Conservation (phyloP, 352 stramenopile genomes). For the Globisporangium carolinianum region DNA sequence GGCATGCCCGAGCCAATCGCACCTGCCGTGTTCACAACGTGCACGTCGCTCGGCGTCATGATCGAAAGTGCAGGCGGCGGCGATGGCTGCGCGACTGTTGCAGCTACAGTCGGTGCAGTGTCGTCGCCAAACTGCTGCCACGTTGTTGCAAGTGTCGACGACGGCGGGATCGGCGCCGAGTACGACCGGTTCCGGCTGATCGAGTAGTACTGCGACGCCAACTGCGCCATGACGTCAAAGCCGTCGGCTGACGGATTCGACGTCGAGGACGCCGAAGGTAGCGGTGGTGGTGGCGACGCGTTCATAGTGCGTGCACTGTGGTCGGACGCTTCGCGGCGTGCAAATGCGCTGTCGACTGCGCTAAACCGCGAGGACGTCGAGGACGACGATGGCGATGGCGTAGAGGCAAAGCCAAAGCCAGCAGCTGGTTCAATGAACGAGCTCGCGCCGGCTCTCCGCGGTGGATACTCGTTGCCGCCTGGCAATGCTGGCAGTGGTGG, state of each 20-base stretch:
- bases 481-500: background rate
- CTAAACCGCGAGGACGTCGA: constrained; percentile 12
- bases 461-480: constrained; percentile 3
- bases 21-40: constrained; percentile 32
- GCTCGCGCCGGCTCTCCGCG: constrained; percentile 11
- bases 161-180: constrained; percentile 60
- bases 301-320: background rate
- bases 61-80: constrained; percentile 46
- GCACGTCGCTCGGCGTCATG: constrained; percentile 20
- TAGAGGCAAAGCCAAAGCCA: constrained; percentile 9
- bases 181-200: constrained; percentile 63
- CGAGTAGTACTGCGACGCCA: constrained; percentile 78
- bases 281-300: constrained; percentile 1
- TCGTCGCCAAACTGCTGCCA: constrained; percentile 61
- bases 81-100: constrained; percentile 16
- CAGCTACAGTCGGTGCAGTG: constrained; percentile 14
- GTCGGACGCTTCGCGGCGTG: constrained; percentile 1
- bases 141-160: constrained; percentile 31
- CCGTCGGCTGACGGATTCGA: constrained; percentile 17
- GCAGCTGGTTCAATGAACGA: constrained; percentile 16
- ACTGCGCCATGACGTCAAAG: constrained; percentile 79
- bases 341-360: constrained; percentile 15
- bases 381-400: constrained; percentile 10
- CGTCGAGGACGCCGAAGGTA: background rate
- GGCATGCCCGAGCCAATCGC: constrained; percentile 55